Percentiles rank a stretch among this genome's conserved stretches.
phyloP scores from a whole-genome alignment of 306 rosid species.

The Lablab purpureus region DNA sequence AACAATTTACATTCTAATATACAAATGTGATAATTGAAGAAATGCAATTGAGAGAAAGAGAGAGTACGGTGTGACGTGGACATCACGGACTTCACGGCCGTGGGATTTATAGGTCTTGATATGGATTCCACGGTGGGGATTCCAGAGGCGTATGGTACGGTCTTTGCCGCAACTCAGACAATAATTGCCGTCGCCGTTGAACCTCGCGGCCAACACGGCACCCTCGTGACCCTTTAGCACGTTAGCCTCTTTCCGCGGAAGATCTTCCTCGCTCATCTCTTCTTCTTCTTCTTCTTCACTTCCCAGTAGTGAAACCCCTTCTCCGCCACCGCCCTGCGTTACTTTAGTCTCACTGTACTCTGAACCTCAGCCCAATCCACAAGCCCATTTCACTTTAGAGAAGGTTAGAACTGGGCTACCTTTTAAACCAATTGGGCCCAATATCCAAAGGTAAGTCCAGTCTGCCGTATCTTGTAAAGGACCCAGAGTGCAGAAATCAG shows the following conservation, averaged over 20 bases:
- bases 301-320: slow-evolving; percentile 1
- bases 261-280: slow-evolving; percentile 62
- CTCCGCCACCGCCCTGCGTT: not conserved
- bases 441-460: too few species aligned
- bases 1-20: not conserved
- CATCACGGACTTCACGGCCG: slow-evolving; percentile 88
- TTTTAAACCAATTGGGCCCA: not conserved
- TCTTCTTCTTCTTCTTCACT: slow-evolving; percentile 1
- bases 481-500: too few species aligned
- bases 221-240: slow-evolving; percentile 90
- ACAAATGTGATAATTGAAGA: not conserved
- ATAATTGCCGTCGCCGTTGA: slow-evolving; percentile 82
- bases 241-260: slow-evolving; percentile 66
- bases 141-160: slow-evolving; percentile 95
- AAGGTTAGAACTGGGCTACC: not conserved
- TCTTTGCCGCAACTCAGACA: slow-evolving; percentile 88
- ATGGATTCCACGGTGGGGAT: slow-evolving; percentile 94
- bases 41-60: not conserved
- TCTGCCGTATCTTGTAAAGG: too few species aligned
- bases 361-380: not conserved
- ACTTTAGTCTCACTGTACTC: not conserved
- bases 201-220: slow-evolving; percentile 77
- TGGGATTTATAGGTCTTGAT: slow-evolving; percentile 94
- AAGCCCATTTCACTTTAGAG: not conserved
- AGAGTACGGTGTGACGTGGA: slow-evolving; percentile 76